Conservation (phyloP, 306 rosid species). For the Prunus campanulata region DNA sequence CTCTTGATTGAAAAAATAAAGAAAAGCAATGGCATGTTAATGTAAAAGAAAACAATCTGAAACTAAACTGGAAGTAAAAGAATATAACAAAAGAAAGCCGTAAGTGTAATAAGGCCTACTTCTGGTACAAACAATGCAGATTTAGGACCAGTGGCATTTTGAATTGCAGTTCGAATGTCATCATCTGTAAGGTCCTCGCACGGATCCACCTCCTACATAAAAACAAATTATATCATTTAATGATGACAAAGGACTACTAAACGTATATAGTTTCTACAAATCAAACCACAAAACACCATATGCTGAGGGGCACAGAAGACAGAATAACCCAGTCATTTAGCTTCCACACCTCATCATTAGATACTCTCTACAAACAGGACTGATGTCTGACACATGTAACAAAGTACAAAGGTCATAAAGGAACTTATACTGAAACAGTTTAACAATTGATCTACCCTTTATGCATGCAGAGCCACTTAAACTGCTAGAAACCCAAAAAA, state of each 20-base stretch:
- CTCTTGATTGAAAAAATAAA: not conserved
- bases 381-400: not conserved
- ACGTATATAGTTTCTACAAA: not conserved
- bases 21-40: not conserved
- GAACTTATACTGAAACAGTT: not conserved
- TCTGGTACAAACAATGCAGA: conserved; percentile 96
- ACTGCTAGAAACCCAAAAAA: not conserved
- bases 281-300: not conserved
- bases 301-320: not conserved
- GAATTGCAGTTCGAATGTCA: conserved; percentile 96
- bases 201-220: conserved; percentile 96
- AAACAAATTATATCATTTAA: conserved; percentile 25
- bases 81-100: conserved; percentile 7
- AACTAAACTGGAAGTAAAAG: not conserved
- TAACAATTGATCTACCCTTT: not conserved
- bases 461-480: not conserved
- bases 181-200: conserved; percentile 97
- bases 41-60: not conserved
- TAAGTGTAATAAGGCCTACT: conserved; percentile 44
- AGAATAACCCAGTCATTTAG: not conserved
- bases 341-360: not conserved
- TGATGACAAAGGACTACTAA: not conserved
- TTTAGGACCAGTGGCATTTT: conserved; percentile 95
- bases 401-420: not conserved
- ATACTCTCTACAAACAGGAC: not conserved